Conservation (phyloP, 345 rosid genomes). For the Crucihimalaya himalaica region DNA sequence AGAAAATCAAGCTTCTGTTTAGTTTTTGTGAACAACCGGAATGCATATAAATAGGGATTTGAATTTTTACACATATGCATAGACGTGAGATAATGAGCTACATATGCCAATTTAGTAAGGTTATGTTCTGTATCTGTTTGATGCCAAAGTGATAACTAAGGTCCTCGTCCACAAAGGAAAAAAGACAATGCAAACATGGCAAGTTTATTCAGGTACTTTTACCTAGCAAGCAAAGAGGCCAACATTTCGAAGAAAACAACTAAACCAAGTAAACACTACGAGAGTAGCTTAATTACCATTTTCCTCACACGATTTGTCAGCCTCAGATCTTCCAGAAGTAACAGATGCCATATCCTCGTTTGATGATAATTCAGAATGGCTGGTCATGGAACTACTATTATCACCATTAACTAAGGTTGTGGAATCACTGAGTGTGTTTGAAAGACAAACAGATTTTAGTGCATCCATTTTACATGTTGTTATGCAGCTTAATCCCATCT, state of each 20-base stretch:
- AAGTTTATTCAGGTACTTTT: not conserved
- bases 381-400: conserved; percentile 24
- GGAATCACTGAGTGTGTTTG: conserved; percentile 43
- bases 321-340: conserved; percentile 38
- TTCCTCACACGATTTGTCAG: conserved; percentile 34
- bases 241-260: not conserved
- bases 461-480: conserved; percentile 83
- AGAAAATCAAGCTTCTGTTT: conserved; percentile 26
- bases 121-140: conserved; percentile 4
- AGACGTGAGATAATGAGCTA: not conserved
- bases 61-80: conserved; percentile 6
- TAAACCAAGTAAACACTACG: conserved; percentile 10
- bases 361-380: conserved; percentile 42
- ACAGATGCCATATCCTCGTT: conserved; percentile 38
- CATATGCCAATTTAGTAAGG: conserved; percentile 4
- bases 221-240: conserved; percentile 21
- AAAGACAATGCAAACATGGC: conserved; percentile 3
- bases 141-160: conserved; percentile 4
- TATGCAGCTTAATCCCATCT: conserved; percentile 84
- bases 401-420: conserved; percentile 33
- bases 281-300: conserved; percentile 47
- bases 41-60: not conserved
- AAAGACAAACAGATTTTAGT: conserved; percentile 73
- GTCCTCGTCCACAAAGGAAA: not conserved
- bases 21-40: not conserved